These are phyloP conservation scores for Poronia punctata DNA, from an alignment of 495 filamentous ascomycete genomes.

Conservation along the genomic window DNA sequence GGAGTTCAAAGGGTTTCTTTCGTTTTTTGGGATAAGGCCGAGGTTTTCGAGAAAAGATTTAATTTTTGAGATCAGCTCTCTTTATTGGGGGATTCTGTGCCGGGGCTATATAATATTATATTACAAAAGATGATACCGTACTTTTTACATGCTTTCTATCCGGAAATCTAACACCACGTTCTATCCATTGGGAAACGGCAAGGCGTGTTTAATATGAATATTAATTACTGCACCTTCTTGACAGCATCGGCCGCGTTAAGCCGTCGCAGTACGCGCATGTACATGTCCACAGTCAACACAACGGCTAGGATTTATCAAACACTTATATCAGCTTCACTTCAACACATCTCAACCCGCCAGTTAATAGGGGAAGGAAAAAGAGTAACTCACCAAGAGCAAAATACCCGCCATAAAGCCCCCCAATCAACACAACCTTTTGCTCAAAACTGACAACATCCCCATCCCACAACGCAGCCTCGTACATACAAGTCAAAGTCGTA, in stretches of 20 bases:
- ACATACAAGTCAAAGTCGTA: conserved; percentile 64
- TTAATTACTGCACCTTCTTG: conserved; percentile 29
- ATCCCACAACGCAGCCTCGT: conserved; percentile 47
- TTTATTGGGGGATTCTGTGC: neutral
- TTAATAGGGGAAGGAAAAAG: neutral
- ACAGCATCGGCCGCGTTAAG: conserved; percentile 27
- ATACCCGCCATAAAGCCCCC: conserved; percentile 64
- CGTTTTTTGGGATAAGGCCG: no score
- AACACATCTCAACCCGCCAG: neutral
- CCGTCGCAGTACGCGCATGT: conserved; percentile 27
- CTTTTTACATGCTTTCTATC: neutral
- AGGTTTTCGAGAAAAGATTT: conserved; percentile 5
- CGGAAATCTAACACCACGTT: neutral
- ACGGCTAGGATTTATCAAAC: conserved; percentile 26
- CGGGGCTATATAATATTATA: neutral
- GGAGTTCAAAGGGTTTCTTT: no score
- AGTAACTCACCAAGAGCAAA: conserved; percentile 58
- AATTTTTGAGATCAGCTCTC: conserved; percentile 8
- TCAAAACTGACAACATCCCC: conserved; percentile 37
- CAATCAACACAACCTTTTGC: conserved; percentile 42
- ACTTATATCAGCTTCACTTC: neutral
- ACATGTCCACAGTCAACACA: conserved; percentile 36
- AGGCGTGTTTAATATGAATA: neutral
- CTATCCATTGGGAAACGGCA: neutral
- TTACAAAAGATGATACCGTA: neutral